Evolutionary conservation across 345 rosid genomes (phyloP).

Genomic region (Corymbia maculata): DNA sequence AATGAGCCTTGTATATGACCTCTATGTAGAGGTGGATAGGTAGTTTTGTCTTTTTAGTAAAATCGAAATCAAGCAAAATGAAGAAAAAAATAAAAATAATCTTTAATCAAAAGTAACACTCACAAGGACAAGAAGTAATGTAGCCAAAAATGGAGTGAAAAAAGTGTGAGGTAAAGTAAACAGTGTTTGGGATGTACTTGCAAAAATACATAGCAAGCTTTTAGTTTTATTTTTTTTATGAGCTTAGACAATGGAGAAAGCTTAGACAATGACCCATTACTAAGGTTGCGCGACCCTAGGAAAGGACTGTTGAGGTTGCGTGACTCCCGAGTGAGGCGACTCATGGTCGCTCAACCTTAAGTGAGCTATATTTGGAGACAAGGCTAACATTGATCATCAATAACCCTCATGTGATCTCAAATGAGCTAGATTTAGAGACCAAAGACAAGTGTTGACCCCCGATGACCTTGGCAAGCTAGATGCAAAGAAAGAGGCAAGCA

Average conservation of each 20-base stretch:
- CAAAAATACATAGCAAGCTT: neutral
- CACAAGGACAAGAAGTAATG: neutral
- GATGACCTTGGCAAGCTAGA: neutral
- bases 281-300: neutral
- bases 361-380: neutral
- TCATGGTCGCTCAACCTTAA: accelerated
- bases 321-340: accelerated
- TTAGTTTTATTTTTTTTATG: neutral
- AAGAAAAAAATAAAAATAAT: neutral
- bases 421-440: accelerated
- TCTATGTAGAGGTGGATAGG: neutral
- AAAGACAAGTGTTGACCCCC: neutral
- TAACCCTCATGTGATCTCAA: accelerated
- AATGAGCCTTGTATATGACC: neutral
- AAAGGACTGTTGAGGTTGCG: accelerated
- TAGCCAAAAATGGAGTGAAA: neutral
- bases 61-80: neutral
- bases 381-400: accelerated
- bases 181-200: neutral
- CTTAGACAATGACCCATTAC: neutral
- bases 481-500: neutral
- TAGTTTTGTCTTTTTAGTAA: neutral
- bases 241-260: neutral
- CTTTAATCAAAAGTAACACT: neutral
- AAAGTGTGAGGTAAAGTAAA: neutral